These are phyloP conservation scores for Leishmania mexicana DNA, from an alignment of 208 protist genomes.

Conservation along the genomic window DNA sequence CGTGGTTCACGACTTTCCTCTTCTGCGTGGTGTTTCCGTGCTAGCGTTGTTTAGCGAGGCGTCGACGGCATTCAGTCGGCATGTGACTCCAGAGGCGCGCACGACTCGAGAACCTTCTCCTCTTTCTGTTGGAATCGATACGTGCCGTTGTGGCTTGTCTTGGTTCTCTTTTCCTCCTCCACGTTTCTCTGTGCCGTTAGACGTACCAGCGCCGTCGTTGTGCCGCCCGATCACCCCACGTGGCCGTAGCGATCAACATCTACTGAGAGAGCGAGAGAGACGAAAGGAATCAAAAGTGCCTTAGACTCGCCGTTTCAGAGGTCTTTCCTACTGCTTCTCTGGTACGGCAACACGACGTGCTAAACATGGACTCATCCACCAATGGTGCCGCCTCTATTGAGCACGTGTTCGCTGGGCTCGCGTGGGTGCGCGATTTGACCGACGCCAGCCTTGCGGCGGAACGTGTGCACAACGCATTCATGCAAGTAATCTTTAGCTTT, in stretches of 20 bases:
- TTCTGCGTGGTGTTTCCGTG: neutral
- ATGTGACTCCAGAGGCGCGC: neutral
- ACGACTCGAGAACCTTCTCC: neutral
- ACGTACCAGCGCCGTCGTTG: neutral
- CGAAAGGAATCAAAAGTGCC: neutral
- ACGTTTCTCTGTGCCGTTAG: neutral
- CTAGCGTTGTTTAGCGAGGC: neutral
- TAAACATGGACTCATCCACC: slow-evolving; percentile 10
- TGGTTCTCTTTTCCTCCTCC: neutral
- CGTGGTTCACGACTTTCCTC: neutral
- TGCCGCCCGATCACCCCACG: neutral
- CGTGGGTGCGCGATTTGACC: slow-evolving; percentile 68
- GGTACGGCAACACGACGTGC: neutral
- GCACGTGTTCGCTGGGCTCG: slow-evolving; percentile 51
- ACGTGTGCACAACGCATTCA: slow-evolving; percentile 72
- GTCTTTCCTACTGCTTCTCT: neutral
- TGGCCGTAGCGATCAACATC: neutral
- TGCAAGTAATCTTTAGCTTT: slow-evolving; percentile 72
- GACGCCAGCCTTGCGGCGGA: slow-evolving; percentile 68
- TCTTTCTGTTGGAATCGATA: neutral
- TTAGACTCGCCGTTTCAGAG: too few species aligned
- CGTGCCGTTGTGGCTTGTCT: neutral
- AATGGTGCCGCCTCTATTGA: slow-evolving; percentile 41
- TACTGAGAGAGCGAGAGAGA: neutral
- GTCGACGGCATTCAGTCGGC: neutral